Conservation (phyloP, 805 yeast species). For the Wickerhamiella domercqiae region DNA sequence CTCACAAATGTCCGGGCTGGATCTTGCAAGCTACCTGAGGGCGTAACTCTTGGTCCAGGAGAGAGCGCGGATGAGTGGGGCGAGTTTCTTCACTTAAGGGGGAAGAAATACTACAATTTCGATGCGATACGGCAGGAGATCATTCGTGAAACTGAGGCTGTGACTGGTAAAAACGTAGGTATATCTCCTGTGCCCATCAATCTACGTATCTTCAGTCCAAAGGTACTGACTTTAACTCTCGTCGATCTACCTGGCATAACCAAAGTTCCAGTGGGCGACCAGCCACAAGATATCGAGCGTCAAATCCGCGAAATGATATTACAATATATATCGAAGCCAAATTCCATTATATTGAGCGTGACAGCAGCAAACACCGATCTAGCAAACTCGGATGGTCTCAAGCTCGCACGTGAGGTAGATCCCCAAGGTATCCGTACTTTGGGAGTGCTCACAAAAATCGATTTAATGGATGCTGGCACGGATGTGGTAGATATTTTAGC, state of each 20-base stretch:
- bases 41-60: slow-evolving; percentile 17
- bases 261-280: slow-evolving; percentile 97
- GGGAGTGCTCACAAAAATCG: slow-evolving; percentile 92
- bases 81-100: slow-evolving; percentile 86
- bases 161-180: slow-evolving; percentile 60
- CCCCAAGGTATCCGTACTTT: slow-evolving; percentile 93
- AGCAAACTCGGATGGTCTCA: slow-evolving; percentile 92
- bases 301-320: slow-evolving; percentile 87
- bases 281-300: slow-evolving; percentile 90
- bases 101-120: slow-evolving; percentile 73
- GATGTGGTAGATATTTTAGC: slow-evolving; percentile 92
- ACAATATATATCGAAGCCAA: slow-evolving; percentile 88
- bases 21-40: slow-evolving; percentile 15
- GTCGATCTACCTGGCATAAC: slow-evolving; percentile 97
- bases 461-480: slow-evolving; percentile 95
- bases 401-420: slow-evolving; percentile 93
- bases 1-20: slow-evolving; percentile 35
- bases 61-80: slow-evolving; percentile 71
- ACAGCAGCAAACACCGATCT: slow-evolving; percentile 94
- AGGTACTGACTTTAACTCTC: slow-evolving; percentile 80
- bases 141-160: slow-evolving; percentile 77
- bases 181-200: slow-evolving; percentile 88
- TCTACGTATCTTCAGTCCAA: slow-evolving; percentile 83
- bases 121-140: slow-evolving; percentile 82
- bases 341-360: slow-evolving; percentile 85